These are phyloP conservation scores for Aspergillus sp. DNA, from an alignment of 2,329 filamentous ascomycete species.

Conservation along the genomic window DNA sequence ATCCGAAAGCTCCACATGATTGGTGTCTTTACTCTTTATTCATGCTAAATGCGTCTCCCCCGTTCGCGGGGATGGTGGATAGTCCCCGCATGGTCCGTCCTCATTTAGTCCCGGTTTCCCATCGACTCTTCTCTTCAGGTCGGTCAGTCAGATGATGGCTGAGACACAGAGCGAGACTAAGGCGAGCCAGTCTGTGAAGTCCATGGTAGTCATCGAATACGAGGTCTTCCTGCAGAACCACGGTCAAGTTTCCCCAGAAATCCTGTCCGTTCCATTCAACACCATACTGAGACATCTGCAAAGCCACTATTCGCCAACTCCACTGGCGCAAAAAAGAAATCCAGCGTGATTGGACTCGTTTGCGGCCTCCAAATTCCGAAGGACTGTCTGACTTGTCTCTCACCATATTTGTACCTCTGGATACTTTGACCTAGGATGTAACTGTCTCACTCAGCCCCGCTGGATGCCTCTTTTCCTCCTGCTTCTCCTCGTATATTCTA, in stretches of 20 bases:
- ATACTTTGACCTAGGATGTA: conserved; percentile 3
- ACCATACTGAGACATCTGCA: conserved; percentile 6
- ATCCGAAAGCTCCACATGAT: background rate
- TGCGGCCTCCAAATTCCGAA: background rate
- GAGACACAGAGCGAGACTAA: background rate
- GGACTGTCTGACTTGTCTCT: background rate
- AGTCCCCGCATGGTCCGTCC: background rate
- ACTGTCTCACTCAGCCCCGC: conserved; percentile 7
- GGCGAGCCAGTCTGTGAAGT: background rate
- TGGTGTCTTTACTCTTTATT: background rate
- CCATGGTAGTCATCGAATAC: background rate
- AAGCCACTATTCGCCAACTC: background rate
- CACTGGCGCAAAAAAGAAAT: background rate
- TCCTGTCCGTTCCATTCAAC: background rate
- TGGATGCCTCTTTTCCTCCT: background rate
- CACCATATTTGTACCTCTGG: background rate
- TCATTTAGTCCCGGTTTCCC: background rate
- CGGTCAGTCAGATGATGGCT: conserved; percentile 1
- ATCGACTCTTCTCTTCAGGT: background rate
- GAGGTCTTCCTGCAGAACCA: background rate
- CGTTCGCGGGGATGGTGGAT: background rate
- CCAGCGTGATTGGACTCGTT: background rate
- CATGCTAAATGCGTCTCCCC: background rate
- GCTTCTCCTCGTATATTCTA: conserved; percentile 3
- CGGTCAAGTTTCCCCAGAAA: background rate